phyloP scores from a whole-genome alignment of 257 asterid species.

The Primulina huaijiensis region DNA sequence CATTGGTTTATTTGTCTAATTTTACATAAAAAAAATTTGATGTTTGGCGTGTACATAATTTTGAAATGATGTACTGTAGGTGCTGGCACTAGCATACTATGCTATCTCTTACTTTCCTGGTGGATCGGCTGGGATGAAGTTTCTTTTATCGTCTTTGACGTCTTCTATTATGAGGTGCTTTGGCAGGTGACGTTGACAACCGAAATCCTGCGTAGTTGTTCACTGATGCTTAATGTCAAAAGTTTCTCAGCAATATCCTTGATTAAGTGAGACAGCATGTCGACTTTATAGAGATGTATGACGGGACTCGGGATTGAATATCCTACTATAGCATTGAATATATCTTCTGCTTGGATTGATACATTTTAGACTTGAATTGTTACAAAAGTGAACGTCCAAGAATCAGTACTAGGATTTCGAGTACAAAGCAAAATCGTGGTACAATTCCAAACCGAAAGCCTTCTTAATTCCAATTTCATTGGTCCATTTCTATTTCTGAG shows the following conservation, averaged over 20 bases:
- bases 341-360: too few relatives aligned
- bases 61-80: slow-evolving; percentile 39
- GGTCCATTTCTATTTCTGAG: too few relatives aligned
- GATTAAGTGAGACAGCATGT: background rate
- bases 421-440: too few relatives aligned
- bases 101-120: slow-evolving; percentile 94
- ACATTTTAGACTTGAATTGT: too few relatives aligned
- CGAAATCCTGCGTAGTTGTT: slow-evolving; percentile 3
- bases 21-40: background rate
- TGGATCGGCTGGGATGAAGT: slow-evolving; percentile 88
- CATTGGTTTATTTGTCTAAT: background rate
- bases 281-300: background rate
- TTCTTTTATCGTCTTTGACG: slow-evolving; percentile 69
- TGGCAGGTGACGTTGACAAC: slow-evolving; percentile 54
- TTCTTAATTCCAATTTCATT: too few relatives aligned
- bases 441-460: too few relatives aligned
- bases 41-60: background rate
- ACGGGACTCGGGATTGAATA: background rate
- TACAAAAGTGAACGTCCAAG: too few relatives aligned
- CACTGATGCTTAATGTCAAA: slow-evolving; percentile 4
- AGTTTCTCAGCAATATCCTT: background rate
- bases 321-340: too few relatives aligned
- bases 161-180: slow-evolving; percentile 66
- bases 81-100: slow-evolving; percentile 79
- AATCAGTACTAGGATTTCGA: too few relatives aligned